Evolutionary conservation across 495 filamentous ascomycete genomes (phyloP), one percentile per base, ranked within the genome.

Genomic region (Jackrogersella minutella): DNA sequence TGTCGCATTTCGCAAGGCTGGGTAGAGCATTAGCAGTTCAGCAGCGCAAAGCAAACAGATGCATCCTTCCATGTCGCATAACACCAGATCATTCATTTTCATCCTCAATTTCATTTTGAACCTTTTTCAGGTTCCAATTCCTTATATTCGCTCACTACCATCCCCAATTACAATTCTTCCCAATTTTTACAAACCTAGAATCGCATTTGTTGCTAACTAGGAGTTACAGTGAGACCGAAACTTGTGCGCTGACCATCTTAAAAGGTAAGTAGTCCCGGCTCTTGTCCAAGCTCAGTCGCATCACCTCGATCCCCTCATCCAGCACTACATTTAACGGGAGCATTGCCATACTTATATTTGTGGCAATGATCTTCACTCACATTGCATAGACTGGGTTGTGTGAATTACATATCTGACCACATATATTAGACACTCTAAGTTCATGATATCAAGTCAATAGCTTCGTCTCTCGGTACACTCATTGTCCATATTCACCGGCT

Each of bases 1-100:
- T 24, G 24, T 55, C 54, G 59, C 54, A 59, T 59, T 22, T 44
- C 55, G 21, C 60, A 64, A 64, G 60, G 43, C 36, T 53, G 49
- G 31, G n/a, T 11, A 55, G 4, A 31, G 52, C 16, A 55, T 17
- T 5, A 47, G 44, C 57, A 54, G 13, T 16, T 9, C 44, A 49
- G n/a, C 44, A 9, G 24, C 58, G 46, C 58, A 53, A 31, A 52
- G 39, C 52, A 62, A 57, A 61, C 50, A 60, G 21, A 31, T 17
- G 22, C 34, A 34, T 21, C 5, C 36, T 41, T 24, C 41, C 19
- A 39, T 51, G 39, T 59, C 56, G 34, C 56, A 49, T 14, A 55
- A 24, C 28, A 37, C 7, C 2, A 36, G 24, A 40, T 54, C 49
- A 34, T n/a, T 22, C 11, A 37, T 47, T 44, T 21, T 55, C 17